Evolutionary conservation across 1,284 basidiomycete genomes (phyloP).

Genomic region (Earliella scabrosa): DNA sequence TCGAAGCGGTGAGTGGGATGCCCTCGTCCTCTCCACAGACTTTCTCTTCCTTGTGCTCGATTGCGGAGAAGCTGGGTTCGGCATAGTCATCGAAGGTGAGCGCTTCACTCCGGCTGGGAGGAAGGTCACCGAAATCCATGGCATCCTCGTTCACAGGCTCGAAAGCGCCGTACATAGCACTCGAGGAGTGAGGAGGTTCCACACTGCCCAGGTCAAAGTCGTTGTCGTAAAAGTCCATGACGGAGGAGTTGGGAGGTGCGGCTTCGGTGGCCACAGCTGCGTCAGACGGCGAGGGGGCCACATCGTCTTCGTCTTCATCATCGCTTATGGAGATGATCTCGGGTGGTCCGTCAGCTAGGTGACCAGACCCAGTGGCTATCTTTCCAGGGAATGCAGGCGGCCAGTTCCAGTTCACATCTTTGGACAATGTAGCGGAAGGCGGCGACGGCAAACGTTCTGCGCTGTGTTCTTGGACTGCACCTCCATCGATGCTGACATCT

Average conservation of each 20-base stretch:
- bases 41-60: neutral
- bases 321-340: slow-evolving; percentile 34
- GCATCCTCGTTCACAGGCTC: slow-evolving; percentile 20
- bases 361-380: slow-evolving; percentile 32
- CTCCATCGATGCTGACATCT: neutral
- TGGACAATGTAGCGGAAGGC: slow-evolving; percentile 21
- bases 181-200: slow-evolving; percentile 20
- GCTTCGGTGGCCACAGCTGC: neutral
- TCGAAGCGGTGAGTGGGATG: neutral
- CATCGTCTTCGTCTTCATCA: slow-evolving; percentile 33
- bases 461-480: neutral
- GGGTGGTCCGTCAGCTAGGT: slow-evolving; percentile 17
- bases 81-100: neutral
- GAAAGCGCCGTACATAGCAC: slow-evolving; percentile 4
- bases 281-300: neutral
- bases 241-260: neutral
- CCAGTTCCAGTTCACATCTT: slow-evolving; percentile 42
- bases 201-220: slow-evolving; percentile 29
- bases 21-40: slow-evolving; percentile 1
- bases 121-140: slow-evolving; percentile 24
- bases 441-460: slow-evolving; percentile 8
- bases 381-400: slow-evolving; percentile 41
- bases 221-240: too few species aligned
- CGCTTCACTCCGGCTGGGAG: slow-evolving; percentile 6
- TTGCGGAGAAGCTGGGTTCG: neutral